Conservation (phyloP, 345 rosid species). For the Erucastrum elatum region DNA sequence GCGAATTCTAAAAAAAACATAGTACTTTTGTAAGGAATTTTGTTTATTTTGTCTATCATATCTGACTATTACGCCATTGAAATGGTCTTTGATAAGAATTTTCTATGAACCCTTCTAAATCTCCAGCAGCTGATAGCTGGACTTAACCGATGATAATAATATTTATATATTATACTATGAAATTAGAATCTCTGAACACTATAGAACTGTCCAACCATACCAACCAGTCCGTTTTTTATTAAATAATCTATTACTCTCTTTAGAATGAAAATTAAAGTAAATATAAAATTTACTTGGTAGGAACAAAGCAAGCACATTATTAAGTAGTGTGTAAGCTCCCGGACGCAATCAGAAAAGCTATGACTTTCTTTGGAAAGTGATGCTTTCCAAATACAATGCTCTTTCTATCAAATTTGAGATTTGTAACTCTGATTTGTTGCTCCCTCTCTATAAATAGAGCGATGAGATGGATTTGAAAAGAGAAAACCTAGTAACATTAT, state of each 20-base stretch:
- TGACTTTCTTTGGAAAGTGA: background rate
- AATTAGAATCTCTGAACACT: background rate
- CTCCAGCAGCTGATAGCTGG: background rate
- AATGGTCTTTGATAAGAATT: background rate
- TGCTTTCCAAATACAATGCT: background rate
- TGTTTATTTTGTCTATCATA: background rate
- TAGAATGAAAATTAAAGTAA: background rate
- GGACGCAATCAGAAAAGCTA: slow-evolving; percentile 9
- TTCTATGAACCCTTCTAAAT: background rate
- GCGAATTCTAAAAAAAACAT: background rate
- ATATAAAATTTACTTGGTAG: background rate
- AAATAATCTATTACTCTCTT: background rate
- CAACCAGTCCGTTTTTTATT: background rate
- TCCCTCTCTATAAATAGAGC: background rate
- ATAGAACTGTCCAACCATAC: background rate
- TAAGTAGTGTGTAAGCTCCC: slow-evolving; percentile 26
- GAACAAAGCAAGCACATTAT: background rate
- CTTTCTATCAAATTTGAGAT: slow-evolving; percentile 13
- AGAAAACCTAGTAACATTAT: background rate
- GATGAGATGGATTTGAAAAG: slow-evolving; percentile 2
- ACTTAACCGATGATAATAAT: background rate
- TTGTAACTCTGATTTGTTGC: background rate
- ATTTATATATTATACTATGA: background rate
- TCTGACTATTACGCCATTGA: background rate
- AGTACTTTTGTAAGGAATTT: background rate